These are phyloP conservation scores for Plasmodium vivax DNA, from an alignment of 169 alveolate genomes.

Conservation along the genomic window DNA sequence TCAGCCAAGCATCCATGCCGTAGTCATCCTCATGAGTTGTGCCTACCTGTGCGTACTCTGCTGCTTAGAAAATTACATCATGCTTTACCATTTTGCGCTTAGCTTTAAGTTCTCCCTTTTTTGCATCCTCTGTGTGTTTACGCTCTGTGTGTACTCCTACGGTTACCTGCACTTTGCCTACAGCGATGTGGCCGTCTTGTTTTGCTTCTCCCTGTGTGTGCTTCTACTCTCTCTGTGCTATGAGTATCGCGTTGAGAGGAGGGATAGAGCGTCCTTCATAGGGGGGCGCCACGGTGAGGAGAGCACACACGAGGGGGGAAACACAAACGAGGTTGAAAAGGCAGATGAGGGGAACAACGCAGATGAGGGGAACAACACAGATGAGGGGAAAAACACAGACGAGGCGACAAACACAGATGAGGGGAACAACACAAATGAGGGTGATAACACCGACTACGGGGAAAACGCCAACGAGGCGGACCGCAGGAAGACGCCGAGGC, in stretches of 20 bases:
- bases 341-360: too few relatives aligned
- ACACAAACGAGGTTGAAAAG: background rate
- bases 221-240: conserved; percentile 13
- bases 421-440: background rate
- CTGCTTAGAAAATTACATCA: conserved; percentile 48
- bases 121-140: conserved; percentile 6
- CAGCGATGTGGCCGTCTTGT: background rate
- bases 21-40: conserved; percentile 1
- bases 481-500: background rate
- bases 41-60: conserved; percentile 28
- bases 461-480: background rate
- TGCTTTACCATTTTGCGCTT: conserved; percentile 47
- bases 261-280: background rate
- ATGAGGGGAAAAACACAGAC: background rate
- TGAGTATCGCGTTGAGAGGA: conserved; percentile 27
- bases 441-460: background rate
- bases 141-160: conserved; percentile 1
- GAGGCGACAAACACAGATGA: background rate
- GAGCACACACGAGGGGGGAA: background rate
- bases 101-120: conserved; percentile 35
- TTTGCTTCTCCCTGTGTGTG: background rate
- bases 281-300: background rate
- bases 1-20: background rate
- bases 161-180: background rate
- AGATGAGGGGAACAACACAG: background rate